Evolutionary conservation across 1,139 yeast species (phyloP), one percentile per base, ranked within the genome.

Genomic region (Pichia sp.): DNA sequence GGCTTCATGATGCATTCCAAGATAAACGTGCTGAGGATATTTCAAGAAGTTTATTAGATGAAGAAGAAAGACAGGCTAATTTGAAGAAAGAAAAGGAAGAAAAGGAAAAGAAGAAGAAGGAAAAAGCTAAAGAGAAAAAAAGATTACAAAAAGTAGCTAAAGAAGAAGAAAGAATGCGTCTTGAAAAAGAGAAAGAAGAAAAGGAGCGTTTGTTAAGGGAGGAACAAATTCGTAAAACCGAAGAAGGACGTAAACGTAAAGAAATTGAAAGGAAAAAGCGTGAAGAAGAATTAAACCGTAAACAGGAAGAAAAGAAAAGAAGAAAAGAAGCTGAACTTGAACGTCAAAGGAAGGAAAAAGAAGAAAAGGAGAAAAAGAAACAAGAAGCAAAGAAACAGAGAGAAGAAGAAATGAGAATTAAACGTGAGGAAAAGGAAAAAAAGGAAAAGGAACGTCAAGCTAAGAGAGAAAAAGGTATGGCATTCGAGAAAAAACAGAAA

Each of bases 41-140:
- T 42, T 82, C 85, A 40, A 77, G 74, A 53, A 77, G 70, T 59
- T 74, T 83, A 48, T 74, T 85, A 48, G 87, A 78, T 54, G 95
- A 86, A 57, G 71, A 86, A 36, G 94, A 84, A 46, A 86, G 81
- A 16, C 94, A 84, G 60, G 84, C 78, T 51, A 70, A 72, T 37
- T 76, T 79, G 23, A 74, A 78, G 56, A 77, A 75, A 55, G 88
- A 81, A 50, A 77, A 77, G 35, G 91, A 82, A 58, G 75, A 77
- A 59, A 82, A 82, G 62, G 82, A 80, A 56, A 69, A 72, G 48
- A 73, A 72, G 46, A 91, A 83, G 51, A 80, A 76, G 60, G 94
- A 86, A 54, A 80, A 79, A 64, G 79, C 81, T 43, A 80, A 80
- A 57, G 93, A 85, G 53, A 84, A 83, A 70, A 84, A 83, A 59